These are phyloP conservation scores for Trypanosoma theileri DNA, from an alignment of 208 protist species.

Conservation along the genomic window DNA sequence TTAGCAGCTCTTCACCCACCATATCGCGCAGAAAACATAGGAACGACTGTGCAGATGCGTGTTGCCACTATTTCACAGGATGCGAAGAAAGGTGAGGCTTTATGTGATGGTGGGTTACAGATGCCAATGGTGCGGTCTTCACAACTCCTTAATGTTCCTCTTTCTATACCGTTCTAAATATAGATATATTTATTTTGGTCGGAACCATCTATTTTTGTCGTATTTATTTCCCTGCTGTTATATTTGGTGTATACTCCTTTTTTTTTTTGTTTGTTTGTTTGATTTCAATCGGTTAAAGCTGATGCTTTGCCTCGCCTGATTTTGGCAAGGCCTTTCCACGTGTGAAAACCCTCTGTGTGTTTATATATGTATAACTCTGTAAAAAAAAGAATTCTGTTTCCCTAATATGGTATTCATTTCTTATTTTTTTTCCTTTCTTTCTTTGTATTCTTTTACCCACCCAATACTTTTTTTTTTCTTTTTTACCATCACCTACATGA, in stretches of 20 bases:
- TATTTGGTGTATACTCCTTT: too few relatives aligned
- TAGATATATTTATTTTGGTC: too few relatives aligned
- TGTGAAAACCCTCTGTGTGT: neutral
- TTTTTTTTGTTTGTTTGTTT: neutral
- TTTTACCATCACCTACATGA: neutral
- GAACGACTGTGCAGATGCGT: constrained; percentile 10
- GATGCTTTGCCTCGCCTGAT: neutral
- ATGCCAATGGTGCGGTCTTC: constrained; percentile 54
- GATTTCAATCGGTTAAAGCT: neutral
- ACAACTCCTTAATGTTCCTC: constrained; percentile 36
- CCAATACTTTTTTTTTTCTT: neutral
- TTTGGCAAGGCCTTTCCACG: neutral
- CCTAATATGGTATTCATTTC: too few relatives aligned
- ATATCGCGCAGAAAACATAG: constrained; percentile 1
- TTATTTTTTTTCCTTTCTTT: too few relatives aligned
- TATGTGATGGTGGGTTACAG: constrained; percentile 31
- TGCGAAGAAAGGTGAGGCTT: constrained; percentile 31
- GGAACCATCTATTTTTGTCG: too few relatives aligned
- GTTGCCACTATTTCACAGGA: constrained; percentile 18
- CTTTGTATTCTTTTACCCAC: too few relatives aligned
- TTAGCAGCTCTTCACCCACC: constrained; percentile 50
- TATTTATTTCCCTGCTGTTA: too few relatives aligned
- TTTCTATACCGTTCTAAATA: constrained; percentile 14
- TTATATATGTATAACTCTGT: constrained; percentile 6
- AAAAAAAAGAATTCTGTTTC: too few relatives aligned